Percentiles rank a stretch among this genome's conserved stretches.
Evolutionary conservation across 78 protist species (phyloP).

Genomic region (Planoprotostelium fungivorum): DNA sequence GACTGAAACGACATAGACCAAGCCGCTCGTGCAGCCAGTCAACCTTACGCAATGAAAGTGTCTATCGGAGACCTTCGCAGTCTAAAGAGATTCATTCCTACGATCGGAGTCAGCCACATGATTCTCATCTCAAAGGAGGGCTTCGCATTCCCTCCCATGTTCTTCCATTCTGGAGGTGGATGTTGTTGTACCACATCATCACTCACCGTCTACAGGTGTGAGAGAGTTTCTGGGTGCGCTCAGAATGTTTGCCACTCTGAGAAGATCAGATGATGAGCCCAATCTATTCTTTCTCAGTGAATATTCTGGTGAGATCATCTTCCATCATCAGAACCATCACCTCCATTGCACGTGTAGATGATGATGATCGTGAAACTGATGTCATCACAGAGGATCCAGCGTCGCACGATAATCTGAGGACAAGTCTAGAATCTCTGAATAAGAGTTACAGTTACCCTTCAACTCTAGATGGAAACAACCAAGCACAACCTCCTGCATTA

Average conservation of each 20-base stretch:
- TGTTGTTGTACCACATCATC: not conserved
- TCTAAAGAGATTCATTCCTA: slow-evolving; percentile 55
- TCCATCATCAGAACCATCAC: not conserved
- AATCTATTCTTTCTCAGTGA: slow-evolving; percentile 2
- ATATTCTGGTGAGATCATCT: not conserved
- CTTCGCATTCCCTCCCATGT: slow-evolving; percentile 44
- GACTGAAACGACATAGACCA: not conserved
- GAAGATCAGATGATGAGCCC: slow-evolving; percentile 10
- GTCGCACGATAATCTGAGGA: not conserved
- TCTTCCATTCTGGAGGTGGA: slow-evolving; percentile 51
- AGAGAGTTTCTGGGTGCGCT: slow-evolving; percentile 46
- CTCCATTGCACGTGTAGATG: not conserved
- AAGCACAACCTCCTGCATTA: not conserved
- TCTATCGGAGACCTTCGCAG: slow-evolving; percentile 19
- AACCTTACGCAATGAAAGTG: not conserved
- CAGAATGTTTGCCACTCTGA: slow-evolving; percentile 25
- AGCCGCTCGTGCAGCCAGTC: not conserved
- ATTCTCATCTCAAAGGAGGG: slow-evolving; percentile 23
- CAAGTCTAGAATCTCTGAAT: not conserved
- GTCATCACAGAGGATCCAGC: not conserved
- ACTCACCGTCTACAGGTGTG: slow-evolving; percentile 5
- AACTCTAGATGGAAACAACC: not conserved
- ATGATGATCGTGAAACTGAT: not conserved
- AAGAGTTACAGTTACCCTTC: not conserved
- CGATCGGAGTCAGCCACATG: slow-evolving; percentile 42